phyloP scores from a whole-genome alignment of 1,139 yeast genomes.

The Candida frijolesensis region DNA sequence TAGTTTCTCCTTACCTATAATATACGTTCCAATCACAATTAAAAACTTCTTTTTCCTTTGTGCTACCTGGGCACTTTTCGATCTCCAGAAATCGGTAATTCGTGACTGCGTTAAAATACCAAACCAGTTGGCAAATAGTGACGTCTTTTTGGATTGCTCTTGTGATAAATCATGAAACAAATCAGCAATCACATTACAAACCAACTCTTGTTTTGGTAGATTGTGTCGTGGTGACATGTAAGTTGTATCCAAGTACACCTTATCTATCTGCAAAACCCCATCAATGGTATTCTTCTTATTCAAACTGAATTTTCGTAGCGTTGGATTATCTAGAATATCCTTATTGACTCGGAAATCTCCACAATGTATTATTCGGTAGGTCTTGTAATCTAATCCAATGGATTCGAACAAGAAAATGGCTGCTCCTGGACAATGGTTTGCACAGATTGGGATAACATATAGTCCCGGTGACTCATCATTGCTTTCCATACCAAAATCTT shows the following conservation, averaged over 20 bases:
- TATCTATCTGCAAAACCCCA: conserved; percentile 33
- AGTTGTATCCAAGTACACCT: conserved; percentile 83
- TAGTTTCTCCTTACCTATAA: conserved; percentile 87
- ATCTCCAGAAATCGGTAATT: conserved; percentile 43
- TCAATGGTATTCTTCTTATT: conserved; percentile 10
- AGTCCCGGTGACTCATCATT: conserved; percentile 40
- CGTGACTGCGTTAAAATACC: conserved; percentile 42
- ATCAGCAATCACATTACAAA: conserved; percentile 58
- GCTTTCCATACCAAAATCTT: conserved; percentile 19
- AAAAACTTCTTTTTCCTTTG: conserved; percentile 45
- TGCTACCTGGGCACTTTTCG: background rate
- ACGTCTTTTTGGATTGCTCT: conserved; percentile 26
- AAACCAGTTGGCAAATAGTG: conserved; percentile 39
- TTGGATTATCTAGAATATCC: conserved; percentile 41
- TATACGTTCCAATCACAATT: conserved; percentile 83
- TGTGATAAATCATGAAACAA: conserved; percentile 47
- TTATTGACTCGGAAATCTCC: conserved; percentile 85
- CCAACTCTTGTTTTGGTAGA: conserved; percentile 77
- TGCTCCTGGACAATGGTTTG: conserved; percentile 97
- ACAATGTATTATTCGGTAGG: conserved; percentile 65
- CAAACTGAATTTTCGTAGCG: conserved; percentile 35
- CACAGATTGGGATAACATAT: conserved; percentile 68
- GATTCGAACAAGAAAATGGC: conserved; percentile 75
- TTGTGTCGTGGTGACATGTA: conserved; percentile 73
- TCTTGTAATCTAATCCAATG: conserved; percentile 24